phyloP scores from a whole-genome alignment of 805 yeast species.

The Candida dajiaensis region DNA sequence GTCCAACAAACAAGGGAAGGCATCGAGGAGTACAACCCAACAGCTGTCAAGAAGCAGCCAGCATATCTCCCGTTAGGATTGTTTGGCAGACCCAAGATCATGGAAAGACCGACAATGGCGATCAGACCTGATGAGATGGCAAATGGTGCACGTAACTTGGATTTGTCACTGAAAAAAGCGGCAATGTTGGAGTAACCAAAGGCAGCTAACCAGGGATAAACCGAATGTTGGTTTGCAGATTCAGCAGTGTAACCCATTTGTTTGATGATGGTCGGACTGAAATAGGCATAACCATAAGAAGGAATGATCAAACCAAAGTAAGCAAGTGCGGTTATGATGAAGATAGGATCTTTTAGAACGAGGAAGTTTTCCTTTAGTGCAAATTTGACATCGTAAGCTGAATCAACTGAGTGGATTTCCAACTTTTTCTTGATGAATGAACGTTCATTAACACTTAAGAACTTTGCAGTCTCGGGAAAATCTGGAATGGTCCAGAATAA shows the following conservation, averaged over 20 bases:
- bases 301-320: constrained; percentile 35
- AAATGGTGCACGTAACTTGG: constrained; percentile 39
- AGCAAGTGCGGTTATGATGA: constrained; percentile 30
- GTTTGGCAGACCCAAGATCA: constrained; percentile 30
- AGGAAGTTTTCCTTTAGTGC: constrained; percentile 27
- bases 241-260: constrained; percentile 52
- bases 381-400: constrained; percentile 30
- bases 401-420: constrained; percentile 32
- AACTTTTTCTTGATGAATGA: constrained; percentile 31
- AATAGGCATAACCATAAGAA: constrained; percentile 40
- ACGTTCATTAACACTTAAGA: constrained; percentile 34
- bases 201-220: constrained; percentile 80
- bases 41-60: constrained; percentile 33
- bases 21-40: constrained; percentile 34
- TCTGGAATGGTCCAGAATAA: constrained; percentile 37
- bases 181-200: constrained; percentile 57
- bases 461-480: constrained; percentile 35
- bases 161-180: constrained; percentile 59
- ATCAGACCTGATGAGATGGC: constrained; percentile 29
- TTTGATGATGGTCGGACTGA: constrained; percentile 33
- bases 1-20: constrained; percentile 32
- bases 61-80: constrained; percentile 35
- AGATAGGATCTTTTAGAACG: constrained; percentile 55
- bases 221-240: constrained; percentile 72
- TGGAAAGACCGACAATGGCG: constrained; percentile 28